Evolutionary conservation across 345 rosid genomes (phyloP).

Genomic region (Populus davidiana): DNA sequence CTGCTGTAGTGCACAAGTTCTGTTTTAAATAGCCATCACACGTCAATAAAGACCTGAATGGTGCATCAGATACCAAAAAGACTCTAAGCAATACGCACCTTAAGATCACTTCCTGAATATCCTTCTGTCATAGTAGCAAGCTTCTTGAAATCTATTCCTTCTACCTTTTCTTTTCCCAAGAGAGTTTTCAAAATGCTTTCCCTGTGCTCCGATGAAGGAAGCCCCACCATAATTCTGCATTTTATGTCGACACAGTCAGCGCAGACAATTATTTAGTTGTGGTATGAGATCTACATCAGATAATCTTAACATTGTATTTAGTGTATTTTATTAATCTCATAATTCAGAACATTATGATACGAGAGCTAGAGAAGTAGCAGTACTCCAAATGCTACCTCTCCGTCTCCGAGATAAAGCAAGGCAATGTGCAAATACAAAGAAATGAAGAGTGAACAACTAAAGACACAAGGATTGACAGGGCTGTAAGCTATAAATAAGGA

Average conservation of each 20-base stretch:
- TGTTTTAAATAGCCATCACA: conserved; percentile 20
- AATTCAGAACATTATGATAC: neutral
- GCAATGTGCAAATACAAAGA: neutral
- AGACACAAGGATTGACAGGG: neutral
- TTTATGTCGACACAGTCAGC: neutral
- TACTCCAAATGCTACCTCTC: neutral
- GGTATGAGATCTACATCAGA: no score
- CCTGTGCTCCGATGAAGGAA: conserved; percentile 65
- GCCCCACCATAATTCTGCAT: conserved; percentile 74
- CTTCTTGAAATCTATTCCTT: conserved; percentile 66
- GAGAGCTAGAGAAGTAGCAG: neutral
- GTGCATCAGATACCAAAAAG: neutral
- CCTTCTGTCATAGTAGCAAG: conserved; percentile 79
- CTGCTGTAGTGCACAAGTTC: conserved; percentile 91
- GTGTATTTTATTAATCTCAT: neutral
- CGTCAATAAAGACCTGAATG: neutral
- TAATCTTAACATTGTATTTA: neutral
- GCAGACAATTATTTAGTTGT: neutral
- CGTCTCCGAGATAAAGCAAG: neutral
- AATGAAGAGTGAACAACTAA: neutral
- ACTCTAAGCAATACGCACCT: conserved; percentile 36
- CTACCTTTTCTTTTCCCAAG: conserved; percentile 64
- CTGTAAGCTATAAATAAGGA: neutral
- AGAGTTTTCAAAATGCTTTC: conserved; percentile 67
- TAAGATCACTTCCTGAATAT: conserved; percentile 79